phyloP scores from a whole-genome alignment of 305 asterid species.

The Ilex paraguariensis region DNA sequence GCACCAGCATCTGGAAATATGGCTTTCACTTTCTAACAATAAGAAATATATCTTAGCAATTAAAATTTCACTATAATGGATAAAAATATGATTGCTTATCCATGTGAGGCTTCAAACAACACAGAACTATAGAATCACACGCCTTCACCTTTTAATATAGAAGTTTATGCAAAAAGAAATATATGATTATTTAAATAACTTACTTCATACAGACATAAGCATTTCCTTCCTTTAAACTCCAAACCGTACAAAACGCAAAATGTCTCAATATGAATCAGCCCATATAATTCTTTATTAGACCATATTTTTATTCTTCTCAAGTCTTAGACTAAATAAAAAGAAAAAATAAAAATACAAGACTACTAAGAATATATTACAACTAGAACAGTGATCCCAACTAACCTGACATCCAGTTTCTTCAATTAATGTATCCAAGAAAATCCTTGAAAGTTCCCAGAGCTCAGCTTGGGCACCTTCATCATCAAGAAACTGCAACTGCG shows the following conservation, averaged over 20 bases:
- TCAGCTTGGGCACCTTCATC: conserved; percentile 95
- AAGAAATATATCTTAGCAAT: conserved; percentile 23
- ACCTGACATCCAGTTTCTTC: conserved; percentile 82
- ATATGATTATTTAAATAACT: background rate
- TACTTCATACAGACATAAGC: background rate
- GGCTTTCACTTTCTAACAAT: conserved; percentile 76
- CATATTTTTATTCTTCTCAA: background rate
- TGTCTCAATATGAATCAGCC: too few species aligned
- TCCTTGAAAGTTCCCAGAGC: conserved; percentile 83
- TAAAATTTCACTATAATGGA: conserved; percentile 3
- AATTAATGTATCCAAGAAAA: conserved; percentile 71
- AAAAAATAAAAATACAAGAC: background rate
- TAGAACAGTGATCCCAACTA: conserved; percentile 12
- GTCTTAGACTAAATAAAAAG: background rate
- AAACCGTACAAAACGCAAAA: background rate
- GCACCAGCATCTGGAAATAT: conserved; percentile 99
- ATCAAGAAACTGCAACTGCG: conserved; percentile 89
- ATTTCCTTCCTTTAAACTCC: background rate
- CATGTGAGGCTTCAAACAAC: background rate
- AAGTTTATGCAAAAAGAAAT: background rate
- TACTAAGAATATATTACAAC: conserved; percentile 8
- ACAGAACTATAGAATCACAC: too few species aligned
- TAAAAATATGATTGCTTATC: too few species aligned
- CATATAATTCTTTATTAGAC: background rate
- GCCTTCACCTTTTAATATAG: background rate